phyloP scores from a whole-genome alignment of 1,139 yeast genomes.

The Suhomyces coccinellae region DNA sequence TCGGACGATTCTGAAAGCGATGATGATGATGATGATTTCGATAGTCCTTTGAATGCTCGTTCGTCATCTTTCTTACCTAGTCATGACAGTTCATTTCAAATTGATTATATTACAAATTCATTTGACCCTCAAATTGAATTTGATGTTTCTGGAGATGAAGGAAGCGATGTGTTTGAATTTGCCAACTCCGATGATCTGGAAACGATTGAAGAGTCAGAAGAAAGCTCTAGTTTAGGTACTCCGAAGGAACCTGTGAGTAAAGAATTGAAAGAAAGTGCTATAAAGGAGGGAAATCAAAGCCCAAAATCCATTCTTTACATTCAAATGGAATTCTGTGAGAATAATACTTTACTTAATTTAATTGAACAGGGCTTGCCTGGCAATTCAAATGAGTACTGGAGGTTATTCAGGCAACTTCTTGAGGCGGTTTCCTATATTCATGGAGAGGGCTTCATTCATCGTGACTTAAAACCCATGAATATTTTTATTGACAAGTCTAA shows the following conservation, averaged over 20 bases:
- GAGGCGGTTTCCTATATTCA: slow-evolving; percentile 94
- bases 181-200: slow-evolving; percentile 21
- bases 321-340: slow-evolving; percentile 98
- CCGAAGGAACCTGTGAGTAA: slow-evolving; percentile 15
- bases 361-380: slow-evolving; percentile 77
- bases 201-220: slow-evolving; percentile 4
- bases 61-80: slow-evolving; percentile 34
- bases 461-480: slow-evolving; percentile 94
- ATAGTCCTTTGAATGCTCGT: slow-evolving; percentile 20
- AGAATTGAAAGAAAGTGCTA: slow-evolving; percentile 2
- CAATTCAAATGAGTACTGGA: slow-evolving; percentile 82
- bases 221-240: slow-evolving; percentile 14
- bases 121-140: slow-evolving; percentile 61
- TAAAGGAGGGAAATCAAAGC: slow-evolving; percentile 10
- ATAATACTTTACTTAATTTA: slow-evolving; percentile 80
- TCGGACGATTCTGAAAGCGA: slow-evolving; percentile 22
- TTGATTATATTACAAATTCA: slow-evolving; percentile 70
- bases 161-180: slow-evolving; percentile 29
- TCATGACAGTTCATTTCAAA: slow-evolving; percentile 43
- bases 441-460: slow-evolving; percentile 88
- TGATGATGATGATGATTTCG: slow-evolving; percentile 23
- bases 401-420: slow-evolving; percentile 79
- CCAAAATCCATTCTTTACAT: slow-evolving; percentile 65
- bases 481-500: slow-evolving; percentile 89
- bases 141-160: slow-evolving; percentile 34